Percentiles rank a stretch among this genome's conserved stretches.
These are phyloP conservation scores for Theobroma grandiflorum DNA, from an alignment of 441 rosid species.

Conservation along the genomic window DNA sequence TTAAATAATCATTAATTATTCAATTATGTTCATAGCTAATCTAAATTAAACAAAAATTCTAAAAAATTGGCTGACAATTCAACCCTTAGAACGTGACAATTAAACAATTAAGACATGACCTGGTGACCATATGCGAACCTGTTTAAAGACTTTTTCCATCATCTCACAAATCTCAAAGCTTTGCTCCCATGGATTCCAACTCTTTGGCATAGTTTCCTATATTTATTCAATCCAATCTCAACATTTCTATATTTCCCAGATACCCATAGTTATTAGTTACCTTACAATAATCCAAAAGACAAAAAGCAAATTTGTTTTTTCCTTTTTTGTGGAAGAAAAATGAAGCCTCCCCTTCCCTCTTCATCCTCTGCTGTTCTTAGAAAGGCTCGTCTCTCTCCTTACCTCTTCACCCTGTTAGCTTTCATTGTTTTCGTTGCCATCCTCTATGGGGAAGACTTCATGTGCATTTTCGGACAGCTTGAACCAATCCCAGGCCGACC, in stretches of 20 bases:
- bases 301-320: not conserved
- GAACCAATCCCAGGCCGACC: conserved; percentile 38
- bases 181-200: not conserved
- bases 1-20: not conserved
- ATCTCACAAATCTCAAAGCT: not conserved
- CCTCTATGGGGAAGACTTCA: conserved; percentile 74
- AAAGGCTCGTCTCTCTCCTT: conserved; percentile 71
- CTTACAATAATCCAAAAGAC: not conserved
- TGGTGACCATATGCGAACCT: not conserved
- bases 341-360: conserved; percentile 53
- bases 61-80: not conserved
- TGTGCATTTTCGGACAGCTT: conserved; percentile 54
- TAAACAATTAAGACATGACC: conserved; percentile 2
- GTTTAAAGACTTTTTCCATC: too few relatives aligned
- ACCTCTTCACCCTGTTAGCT: conserved; percentile 60
- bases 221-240: not conserved
- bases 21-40: not conserved
- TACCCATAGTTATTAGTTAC: not conserved
- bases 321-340: not conserved
- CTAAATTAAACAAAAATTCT: not conserved
- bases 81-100: not conserved
- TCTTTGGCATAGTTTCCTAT: not conserved
- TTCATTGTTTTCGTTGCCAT: conserved; percentile 68
- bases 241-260: not conserved
- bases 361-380: conserved; percentile 56